These are phyloP conservation scores for Prunus davidiana DNA, from an alignment of 306 rosid genomes.

Conservation along the genomic window DNA sequence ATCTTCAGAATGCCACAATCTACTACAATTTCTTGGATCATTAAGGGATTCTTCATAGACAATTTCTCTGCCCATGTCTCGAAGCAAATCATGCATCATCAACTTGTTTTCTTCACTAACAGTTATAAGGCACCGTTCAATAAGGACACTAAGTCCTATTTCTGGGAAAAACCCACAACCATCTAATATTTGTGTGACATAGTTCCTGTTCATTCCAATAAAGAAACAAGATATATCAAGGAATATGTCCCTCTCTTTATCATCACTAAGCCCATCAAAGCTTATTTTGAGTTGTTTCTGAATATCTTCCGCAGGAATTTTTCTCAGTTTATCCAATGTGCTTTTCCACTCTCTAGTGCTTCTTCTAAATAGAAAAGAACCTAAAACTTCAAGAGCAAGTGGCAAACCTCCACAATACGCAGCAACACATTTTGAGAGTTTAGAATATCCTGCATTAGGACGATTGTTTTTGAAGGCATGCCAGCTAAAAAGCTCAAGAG, in stretches of 20 bases:
- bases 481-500: constrained; percentile 19
- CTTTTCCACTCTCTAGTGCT: constrained; percentile 20
- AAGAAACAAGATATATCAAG: constrained; percentile 42
- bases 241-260: constrained; percentile 19
- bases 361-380: constrained; percentile 30
- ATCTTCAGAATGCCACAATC: neutral
- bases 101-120: neutral
- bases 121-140: constrained; percentile 23
- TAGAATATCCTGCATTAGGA: neutral
- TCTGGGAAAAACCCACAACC: constrained; percentile 32
- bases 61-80: constrained; percentile 46
- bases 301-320: constrained; percentile 17
- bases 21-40: constrained; percentile 1
- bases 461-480: constrained; percentile 22
- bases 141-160: constrained; percentile 24
- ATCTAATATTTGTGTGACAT: constrained; percentile 28
- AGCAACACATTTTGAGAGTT: constrained; percentile 2
- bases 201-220: constrained; percentile 15
- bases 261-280: constrained; percentile 12
- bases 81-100: constrained; percentile 25
- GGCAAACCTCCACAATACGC: constrained; percentile 38
- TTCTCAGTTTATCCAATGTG: constrained; percentile 22
- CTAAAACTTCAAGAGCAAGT: constrained; percentile 36
- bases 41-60: constrained; percentile 6
- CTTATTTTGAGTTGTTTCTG: constrained; percentile 25